Conservation (phyloP, 2,329 filamentous ascomycete genomes). For the Pyrenochaeta sp. region DNA sequence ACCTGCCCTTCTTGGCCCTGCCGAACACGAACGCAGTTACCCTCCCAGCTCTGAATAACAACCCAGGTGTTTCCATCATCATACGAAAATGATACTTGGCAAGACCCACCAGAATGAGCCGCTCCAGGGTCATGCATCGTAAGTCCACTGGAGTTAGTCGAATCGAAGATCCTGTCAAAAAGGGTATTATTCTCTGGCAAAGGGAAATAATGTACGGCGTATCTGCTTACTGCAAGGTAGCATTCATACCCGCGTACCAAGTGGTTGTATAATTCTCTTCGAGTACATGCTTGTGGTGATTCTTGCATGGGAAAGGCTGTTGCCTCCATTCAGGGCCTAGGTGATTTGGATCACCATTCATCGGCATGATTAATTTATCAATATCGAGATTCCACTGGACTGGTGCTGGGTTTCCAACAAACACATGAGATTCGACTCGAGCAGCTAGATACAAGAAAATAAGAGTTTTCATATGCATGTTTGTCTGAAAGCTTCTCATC, state of each 20-base stretch:
- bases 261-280: not conserved
- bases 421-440: constrained; percentile 6
- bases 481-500: too few species aligned
- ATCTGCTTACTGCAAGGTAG: constrained; percentile 6
- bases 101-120: constrained; percentile 53
- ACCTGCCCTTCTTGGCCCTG: constrained; percentile 12
- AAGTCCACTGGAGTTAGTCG: constrained; percentile 6
- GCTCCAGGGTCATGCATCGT: constrained; percentile 6
- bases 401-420: constrained; percentile 4
- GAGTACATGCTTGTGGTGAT: constrained; percentile 1
- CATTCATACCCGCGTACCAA: constrained; percentile 7
- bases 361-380: constrained; percentile 11
- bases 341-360: constrained; percentile 11
- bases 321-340: constrained; percentile 4
- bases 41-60: constrained; percentile 52
- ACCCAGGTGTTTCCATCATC: constrained; percentile 51
- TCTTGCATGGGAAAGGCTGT: constrained; percentile 10
- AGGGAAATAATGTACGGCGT: too few species aligned
- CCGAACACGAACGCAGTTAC: constrained; percentile 50
- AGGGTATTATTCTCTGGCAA: too few species aligned
- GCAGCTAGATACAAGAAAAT: not conserved
- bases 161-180: constrained; percentile 12
- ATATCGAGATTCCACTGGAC: constrained; percentile 3
- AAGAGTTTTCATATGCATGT: too few species aligned
- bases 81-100: constrained; percentile 52